Conservation (phyloP, 192 early-diverging fungal genomes). For the Phlyctochytrium arcticum region DNA sequence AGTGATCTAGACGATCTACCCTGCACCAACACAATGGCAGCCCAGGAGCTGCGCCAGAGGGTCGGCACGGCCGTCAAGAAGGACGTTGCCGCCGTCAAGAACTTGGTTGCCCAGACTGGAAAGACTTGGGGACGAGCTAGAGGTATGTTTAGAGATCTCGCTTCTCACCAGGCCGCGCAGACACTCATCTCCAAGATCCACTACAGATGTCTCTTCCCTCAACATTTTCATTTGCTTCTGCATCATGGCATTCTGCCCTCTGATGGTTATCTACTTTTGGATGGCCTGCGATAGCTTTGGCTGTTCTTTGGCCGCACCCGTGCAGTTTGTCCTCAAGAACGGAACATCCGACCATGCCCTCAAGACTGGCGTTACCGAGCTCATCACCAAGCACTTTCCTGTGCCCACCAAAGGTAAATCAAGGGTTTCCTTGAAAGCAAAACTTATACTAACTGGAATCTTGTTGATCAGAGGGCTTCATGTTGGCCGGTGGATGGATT, state of each 20-base stretch:
- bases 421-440: not conserved
- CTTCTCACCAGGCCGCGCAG: not conserved
- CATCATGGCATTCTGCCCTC: constrained; percentile 61
- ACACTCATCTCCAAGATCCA: not conserved
- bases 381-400: constrained; percentile 35
- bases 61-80: constrained; percentile 12
- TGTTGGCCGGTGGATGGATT: constrained; percentile 64
- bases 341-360: constrained; percentile 29
- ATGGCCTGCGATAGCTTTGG: constrained; percentile 60
- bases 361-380: constrained; percentile 5
- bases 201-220: constrained; percentile 29
- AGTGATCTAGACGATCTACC: not conserved
- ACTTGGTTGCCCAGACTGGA: constrained; percentile 51
- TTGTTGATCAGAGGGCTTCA: constrained; percentile 43
- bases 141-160: constrained; percentile 36
- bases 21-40: not conserved
- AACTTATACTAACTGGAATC: not conserved
- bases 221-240: constrained; percentile 49
- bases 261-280: constrained; percentile 67
- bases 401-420: constrained; percentile 31
- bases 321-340: constrained; percentile 27
- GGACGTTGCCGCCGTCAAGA: constrained; percentile 7
- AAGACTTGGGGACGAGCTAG: constrained; percentile 73
- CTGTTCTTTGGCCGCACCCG: constrained; percentile 60
- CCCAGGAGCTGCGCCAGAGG: constrained; percentile 9